Evolutionary conservation across 805 yeast genomes (phyloP), one percentile per base, ranked within the genome.

Genomic region (Kodamaea kakaduensis): DNA sequence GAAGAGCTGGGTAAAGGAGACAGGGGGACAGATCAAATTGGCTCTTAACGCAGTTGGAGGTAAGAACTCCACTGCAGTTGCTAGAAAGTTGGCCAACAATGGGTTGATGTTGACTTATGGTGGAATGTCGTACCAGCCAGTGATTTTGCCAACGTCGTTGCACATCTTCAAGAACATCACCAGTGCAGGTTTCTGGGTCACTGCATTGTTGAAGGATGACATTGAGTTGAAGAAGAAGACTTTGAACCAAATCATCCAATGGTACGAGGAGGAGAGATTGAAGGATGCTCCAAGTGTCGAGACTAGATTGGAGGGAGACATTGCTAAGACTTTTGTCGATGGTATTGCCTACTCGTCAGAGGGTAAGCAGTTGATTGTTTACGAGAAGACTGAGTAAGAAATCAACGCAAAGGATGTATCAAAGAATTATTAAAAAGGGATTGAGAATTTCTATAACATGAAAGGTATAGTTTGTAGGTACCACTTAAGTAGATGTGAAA

Each of bases 21-120:
- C 71, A 13, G 61, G 60, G 5, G 72, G 72, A 15, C 69, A 69
- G 31, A 73, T 90, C 47, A 81, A 76, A 56, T 67, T 93, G 34
- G 99, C 87, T 1, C 67, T 93, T 45, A 93, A 93, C 61, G 85
- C 95, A 51, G 90, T 94, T 22, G 97, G 98, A 36, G 99, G 99
- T 21, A 74, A 82, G 41, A 81, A 87, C 23, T 76, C 87, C 14
- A 71, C 95, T 0, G 81, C 81, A 26, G 70, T 93, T 47, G 90
- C 95, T 7, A 73, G 96, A 47, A 90, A 88, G 56, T 70, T 93
- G 37, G 78, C 77, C 24, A 62, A 67, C 10, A 77, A 84, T 48
- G 95, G 93, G 1, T 73, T 79, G 31, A 65, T 93, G 69, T 76
- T 88, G 47, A 87, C 97, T 1, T 93, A 93, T 54, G 99, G 99